These are phyloP conservation scores for Silene coronaria DNA, from an alignment of 179 eudicot genomes.

Conservation along the genomic window DNA sequence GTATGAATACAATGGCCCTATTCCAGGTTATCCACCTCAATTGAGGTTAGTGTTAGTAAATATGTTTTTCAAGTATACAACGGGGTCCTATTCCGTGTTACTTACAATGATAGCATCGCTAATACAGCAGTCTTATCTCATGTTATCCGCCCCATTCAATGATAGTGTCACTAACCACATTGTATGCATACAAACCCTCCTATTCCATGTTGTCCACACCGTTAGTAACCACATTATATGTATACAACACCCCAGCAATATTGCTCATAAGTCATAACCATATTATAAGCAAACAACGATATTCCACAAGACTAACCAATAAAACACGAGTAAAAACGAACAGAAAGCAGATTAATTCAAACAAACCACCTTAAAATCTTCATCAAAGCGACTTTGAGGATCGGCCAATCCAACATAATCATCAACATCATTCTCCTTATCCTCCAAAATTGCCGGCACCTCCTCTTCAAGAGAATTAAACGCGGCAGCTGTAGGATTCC, in stretches of 20 bases:
- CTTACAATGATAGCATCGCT: neutral
- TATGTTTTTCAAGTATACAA: neutral
- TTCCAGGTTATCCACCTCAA: neutral
- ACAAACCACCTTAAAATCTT: slow-evolving; percentile 40
- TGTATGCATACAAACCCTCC: neutral
- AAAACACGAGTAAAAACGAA: neutral
- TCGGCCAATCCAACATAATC: slow-evolving; percentile 52
- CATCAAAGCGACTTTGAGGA: slow-evolving; percentile 47
- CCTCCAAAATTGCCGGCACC: slow-evolving; percentile 25
- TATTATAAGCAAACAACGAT: neutral
- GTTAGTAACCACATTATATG: neutral
- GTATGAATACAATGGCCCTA: neutral
- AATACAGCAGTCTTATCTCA: neutral
- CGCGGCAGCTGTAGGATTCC: slow-evolving; percentile 23
- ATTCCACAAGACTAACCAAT: neutral
- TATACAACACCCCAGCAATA: too few species aligned
- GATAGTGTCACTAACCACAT: neutral
- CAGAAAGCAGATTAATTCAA: neutral
- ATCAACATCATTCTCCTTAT: slow-evolving; percentile 56
- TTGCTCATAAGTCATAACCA: neutral
- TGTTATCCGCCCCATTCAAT: neutral
- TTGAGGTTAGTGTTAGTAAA: neutral
- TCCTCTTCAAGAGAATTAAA: slow-evolving; percentile 17
- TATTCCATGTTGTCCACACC: neutral
- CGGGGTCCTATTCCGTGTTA: neutral